phyloP scores from a whole-genome alignment of 2,329 filamentous ascomycete genomes.

The Hymenoscyphus fraxineus region DNA sequence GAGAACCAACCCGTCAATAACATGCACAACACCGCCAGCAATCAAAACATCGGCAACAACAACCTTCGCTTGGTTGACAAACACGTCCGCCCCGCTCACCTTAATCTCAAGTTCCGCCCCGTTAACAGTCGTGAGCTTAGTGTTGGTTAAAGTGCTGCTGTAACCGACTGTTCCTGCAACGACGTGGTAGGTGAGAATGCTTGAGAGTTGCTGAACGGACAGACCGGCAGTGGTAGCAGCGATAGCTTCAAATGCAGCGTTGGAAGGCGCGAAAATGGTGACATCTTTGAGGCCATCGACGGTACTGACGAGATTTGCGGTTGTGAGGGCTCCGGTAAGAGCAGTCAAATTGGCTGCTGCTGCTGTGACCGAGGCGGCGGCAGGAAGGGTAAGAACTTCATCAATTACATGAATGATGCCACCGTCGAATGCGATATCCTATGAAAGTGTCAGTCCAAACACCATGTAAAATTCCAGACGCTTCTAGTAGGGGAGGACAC shows the following conservation, averaged over 20 bases:
- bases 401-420: slow-evolving; percentile 50
- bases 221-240: slow-evolving; percentile 29
- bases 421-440: slow-evolving; percentile 48
- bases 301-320: slow-evolving; percentile 32
- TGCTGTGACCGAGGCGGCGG: slow-evolving; percentile 34
- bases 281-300: slow-evolving; percentile 46
- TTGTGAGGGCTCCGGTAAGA: slow-evolving; percentile 33
- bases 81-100: slow-evolving; percentile 36
- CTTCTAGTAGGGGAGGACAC: background rate
- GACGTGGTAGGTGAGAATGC: slow-evolving; percentile 36
- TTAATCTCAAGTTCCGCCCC: slow-evolving; percentile 32
- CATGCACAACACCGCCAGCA: slow-evolving; percentile 35
- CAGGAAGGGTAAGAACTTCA: slow-evolving; percentile 45
- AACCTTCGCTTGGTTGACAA: slow-evolving; percentile 39
- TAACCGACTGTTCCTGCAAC: slow-evolving; percentile 31
- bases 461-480: background rate
- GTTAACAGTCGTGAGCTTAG: slow-evolving; percentile 28
- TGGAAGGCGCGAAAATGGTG: slow-evolving; percentile 42
- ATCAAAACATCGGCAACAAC: slow-evolving; percentile 35
- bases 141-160: slow-evolving; percentile 29
- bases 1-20: slow-evolving; percentile 42
- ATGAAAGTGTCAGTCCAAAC: background rate
- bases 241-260: slow-evolving; percentile 35
- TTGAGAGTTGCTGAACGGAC: slow-evolving; percentile 22
- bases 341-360: slow-evolving; percentile 37